A percentile compares a stretch with the other conserved stretches of the same genome.
These are phyloP conservation scores for Linanthus parryae DNA, from an alignment of 148 eudicot species.

Conservation along the genomic window DNA sequence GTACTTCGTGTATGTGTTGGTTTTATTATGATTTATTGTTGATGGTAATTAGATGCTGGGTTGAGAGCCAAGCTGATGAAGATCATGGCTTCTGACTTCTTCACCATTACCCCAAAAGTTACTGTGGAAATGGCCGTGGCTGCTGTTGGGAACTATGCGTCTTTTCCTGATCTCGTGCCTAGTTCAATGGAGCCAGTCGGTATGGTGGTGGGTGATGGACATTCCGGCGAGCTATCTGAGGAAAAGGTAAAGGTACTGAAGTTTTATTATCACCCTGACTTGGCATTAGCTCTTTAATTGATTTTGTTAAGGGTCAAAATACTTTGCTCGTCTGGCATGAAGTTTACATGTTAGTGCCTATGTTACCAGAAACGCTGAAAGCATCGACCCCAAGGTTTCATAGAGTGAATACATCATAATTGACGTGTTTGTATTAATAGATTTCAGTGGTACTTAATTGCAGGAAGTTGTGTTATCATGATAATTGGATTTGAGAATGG, in stretches of 20 bases:
- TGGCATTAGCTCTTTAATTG: neutral
- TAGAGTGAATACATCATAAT: too few relatives aligned
- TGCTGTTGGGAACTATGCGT: slow-evolving; percentile 48
- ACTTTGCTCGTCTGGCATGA: too few relatives aligned
- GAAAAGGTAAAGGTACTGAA: slow-evolving; percentile 2
- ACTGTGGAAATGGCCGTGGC: slow-evolving; percentile 62
- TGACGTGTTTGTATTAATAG: too few relatives aligned
- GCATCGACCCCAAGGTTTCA: too few relatives aligned
- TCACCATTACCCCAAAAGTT: slow-evolving; percentile 50
- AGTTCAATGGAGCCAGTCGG: slow-evolving; percentile 29
- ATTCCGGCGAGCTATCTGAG: neutral
- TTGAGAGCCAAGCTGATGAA: slow-evolving; percentile 63
- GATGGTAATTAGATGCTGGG: slow-evolving; percentile 44
- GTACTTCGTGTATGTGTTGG: neutral
- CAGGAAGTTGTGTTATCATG: too few relatives aligned
- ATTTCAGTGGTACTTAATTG: too few relatives aligned
- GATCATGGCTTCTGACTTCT: slow-evolving; percentile 68
- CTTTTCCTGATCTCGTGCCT: slow-evolving; percentile 37
- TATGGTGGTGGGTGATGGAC: too few relatives aligned
- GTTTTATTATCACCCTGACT: neutral
- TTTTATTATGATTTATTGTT: neutral
- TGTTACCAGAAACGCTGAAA: too few relatives aligned
- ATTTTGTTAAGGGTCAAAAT: too few relatives aligned
- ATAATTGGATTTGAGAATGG: too few relatives aligned
- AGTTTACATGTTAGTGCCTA: too few relatives aligned